These are phyloP conservation scores for Sisymbrium altissimum DNA, from an alignment of 345 rosid genomes.

Conservation along the genomic window DNA sequence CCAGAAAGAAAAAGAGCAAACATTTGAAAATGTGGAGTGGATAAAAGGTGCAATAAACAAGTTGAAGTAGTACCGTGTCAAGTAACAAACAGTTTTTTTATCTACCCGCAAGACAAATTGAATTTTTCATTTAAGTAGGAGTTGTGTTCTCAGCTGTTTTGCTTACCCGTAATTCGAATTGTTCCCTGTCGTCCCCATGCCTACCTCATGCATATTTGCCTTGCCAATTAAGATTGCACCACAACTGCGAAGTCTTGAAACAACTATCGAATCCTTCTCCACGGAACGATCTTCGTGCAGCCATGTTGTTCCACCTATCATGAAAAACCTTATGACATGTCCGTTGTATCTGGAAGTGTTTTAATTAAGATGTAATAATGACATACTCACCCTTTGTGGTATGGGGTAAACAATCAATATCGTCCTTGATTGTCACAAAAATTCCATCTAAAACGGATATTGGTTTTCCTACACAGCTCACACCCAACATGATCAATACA, in stretches of 20 bases:
- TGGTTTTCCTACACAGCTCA: constrained; percentile 60
- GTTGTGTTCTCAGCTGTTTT: constrained; percentile 3
- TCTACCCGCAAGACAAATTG: not conserved
- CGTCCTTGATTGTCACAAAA: constrained; percentile 86
- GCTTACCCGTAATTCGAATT: constrained; percentile 86
- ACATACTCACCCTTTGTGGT: constrained; percentile 54
- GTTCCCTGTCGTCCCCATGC: constrained; percentile 96
- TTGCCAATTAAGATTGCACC: constrained; percentile 82
- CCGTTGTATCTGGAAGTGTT: not conserved
- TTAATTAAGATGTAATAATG: not conserved
- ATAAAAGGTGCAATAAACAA: not conserved
- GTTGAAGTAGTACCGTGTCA: not conserved
- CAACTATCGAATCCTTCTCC: constrained; percentile 61
- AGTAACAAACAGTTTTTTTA: not conserved
- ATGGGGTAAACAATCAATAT: constrained; percentile 78
- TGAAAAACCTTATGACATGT: not conserved
- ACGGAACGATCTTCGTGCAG: constrained; percentile 68
- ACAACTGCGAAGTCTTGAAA: constrained; percentile 67
- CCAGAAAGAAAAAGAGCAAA: not conserved
- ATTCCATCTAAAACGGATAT: constrained; percentile 77
- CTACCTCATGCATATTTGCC: constrained; percentile 93
- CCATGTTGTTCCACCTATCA: constrained; percentile 85
- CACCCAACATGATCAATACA: constrained; percentile 13
- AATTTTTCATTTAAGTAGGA: too few species aligned
- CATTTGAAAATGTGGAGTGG: not conserved